Conservation (phyloP, 2,329 filamentous ascomycete genomes). For the Fusarium zealandicum region DNA sequence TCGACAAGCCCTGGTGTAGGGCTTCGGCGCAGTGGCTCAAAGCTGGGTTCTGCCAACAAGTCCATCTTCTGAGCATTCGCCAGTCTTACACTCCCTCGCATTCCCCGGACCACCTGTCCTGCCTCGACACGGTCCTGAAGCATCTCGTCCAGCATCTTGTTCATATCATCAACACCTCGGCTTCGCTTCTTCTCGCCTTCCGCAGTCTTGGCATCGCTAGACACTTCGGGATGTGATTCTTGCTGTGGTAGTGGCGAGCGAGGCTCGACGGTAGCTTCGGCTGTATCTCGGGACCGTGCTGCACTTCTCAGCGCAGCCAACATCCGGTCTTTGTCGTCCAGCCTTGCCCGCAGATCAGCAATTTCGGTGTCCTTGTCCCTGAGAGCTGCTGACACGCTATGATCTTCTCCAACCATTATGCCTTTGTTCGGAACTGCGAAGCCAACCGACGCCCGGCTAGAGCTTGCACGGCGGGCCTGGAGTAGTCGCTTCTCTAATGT, state of each 20-base stretch:
- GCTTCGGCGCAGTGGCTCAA: constrained; percentile 52
- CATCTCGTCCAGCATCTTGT: constrained; percentile 93
- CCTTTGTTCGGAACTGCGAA: constrained; percentile 67
- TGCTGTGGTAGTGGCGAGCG: constrained; percentile 41
- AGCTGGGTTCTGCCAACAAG: constrained; percentile 44
- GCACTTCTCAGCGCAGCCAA: constrained; percentile 84
- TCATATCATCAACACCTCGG: constrained; percentile 89
- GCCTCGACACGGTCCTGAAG: constrained; percentile 86
- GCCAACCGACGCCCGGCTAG: constrained; percentile 82
- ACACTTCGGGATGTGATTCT: constrained; percentile 17
- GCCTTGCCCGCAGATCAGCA: constrained; percentile 81
- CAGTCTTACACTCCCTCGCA: constrained; percentile 71
- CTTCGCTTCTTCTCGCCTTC: constrained; percentile 58
- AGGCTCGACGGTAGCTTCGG: constrained; percentile 60
- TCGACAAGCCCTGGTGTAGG: constrained; percentile 42
- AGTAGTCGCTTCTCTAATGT: constrained; percentile 91
- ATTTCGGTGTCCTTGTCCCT: constrained; percentile 95
- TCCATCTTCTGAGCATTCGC: constrained; percentile 55
- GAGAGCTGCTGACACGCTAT: constrained; percentile 74
- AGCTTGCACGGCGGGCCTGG: constrained; percentile 88
- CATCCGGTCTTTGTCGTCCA: constrained; percentile 97
- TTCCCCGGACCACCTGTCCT: constrained; percentile 72
- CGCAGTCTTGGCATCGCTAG: constrained; percentile 18
- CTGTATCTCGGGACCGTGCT: constrained; percentile 83
- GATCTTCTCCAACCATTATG: constrained; percentile 79